Conservation (phyloP, 805 yeast species). For the Yarrowia divulgata region DNA sequence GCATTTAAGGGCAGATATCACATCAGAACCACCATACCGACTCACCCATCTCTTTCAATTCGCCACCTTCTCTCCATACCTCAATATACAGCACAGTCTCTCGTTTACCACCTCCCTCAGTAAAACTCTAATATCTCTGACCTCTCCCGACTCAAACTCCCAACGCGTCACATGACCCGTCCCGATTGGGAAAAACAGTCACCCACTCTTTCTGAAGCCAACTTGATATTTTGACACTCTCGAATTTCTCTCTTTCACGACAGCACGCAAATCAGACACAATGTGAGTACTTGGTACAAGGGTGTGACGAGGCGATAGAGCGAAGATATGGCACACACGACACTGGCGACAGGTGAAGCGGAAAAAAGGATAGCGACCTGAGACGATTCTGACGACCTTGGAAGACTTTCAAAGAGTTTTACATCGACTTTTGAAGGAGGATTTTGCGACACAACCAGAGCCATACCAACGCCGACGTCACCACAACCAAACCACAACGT, state of each 20-base stretch:
- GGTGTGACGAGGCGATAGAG: background rate
- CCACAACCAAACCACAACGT: background rate
- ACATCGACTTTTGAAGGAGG: no score
- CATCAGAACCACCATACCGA: no score
- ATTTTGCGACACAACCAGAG: background rate
- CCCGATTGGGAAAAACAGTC: conserved; percentile 37
- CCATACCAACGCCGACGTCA: background rate
- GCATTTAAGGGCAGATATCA: no score
- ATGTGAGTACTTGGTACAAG: conserved; percentile 39
- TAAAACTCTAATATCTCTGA: background rate
- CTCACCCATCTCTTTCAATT: no score
- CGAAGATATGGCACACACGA: background rate
- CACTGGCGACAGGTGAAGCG: background rate
- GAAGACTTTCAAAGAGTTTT: background rate
- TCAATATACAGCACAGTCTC: background rate
- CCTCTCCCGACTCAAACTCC: background rate
- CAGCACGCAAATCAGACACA: conserved; percentile 38
- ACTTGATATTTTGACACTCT: conserved; percentile 34
- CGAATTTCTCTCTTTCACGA: conserved; percentile 35
- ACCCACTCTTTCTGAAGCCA: conserved; percentile 22
- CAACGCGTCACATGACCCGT: conserved; percentile 26
- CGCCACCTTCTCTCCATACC: background rate
- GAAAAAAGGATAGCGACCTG: background rate
- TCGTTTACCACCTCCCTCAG: background rate
- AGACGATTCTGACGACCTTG: background rate